These are phyloP conservation scores for Cyclanthera cordifolia DNA, from an alignment of 306 rosid species.

Conservation along the genomic window DNA sequence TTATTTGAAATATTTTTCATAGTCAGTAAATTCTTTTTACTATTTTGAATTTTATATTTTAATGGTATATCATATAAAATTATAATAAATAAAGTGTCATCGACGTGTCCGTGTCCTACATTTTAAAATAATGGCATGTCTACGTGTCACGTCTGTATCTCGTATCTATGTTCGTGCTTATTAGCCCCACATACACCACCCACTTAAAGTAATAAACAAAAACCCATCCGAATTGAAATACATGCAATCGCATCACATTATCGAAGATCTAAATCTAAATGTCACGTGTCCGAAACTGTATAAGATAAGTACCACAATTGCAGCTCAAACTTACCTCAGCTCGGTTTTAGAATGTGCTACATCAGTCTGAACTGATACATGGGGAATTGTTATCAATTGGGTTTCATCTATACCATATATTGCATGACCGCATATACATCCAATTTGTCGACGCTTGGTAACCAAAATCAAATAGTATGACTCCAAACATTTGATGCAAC, in stretches of 20 bases:
- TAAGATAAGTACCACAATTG: background rate
- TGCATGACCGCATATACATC: constrained; percentile 81
- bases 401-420: constrained; percentile 72
- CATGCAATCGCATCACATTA: background rate
- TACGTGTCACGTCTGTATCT: no score
- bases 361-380: constrained; percentile 68
- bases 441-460: constrained; percentile 84
- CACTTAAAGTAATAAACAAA: no score
- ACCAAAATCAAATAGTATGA: constrained; percentile 81
- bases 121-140: no score
- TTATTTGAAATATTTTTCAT: no score
- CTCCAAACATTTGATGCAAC: constrained; percentile 85
- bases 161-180: no score
- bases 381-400: constrained; percentile 74
- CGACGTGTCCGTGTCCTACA: no score
- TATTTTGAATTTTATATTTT: no score
- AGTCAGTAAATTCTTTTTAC: no score
- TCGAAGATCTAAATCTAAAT: background rate
- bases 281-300: background rate
- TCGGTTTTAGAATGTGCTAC: constrained; percentile 80
- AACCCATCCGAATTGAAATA: background rate
- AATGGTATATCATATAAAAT: no score
- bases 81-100: no score
- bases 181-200: no score
- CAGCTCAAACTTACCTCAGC: constrained; percentile 35